Evolutionary conservation across 495 filamentous ascomycete genomes (phyloP).

Genomic region (Aspergillus saccharolyticus): DNA sequence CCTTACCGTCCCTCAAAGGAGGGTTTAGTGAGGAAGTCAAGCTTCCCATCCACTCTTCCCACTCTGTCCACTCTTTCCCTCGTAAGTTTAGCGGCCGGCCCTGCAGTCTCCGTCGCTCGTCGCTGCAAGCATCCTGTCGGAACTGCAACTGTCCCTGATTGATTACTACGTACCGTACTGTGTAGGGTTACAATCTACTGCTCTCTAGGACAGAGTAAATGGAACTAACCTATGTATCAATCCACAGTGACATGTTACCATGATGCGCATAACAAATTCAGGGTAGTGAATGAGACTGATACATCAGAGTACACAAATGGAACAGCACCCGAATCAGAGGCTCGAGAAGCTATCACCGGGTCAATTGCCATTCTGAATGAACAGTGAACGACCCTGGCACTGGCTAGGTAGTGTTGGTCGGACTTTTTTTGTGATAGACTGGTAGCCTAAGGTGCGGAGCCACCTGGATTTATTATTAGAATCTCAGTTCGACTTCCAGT

Average conservation of each 20-base stretch:
- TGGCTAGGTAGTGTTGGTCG: background rate
- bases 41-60: background rate
- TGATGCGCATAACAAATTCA: background rate
- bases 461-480: conserved; percentile 1
- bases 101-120: background rate
- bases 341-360: background rate
- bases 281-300: background rate
- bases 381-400: background rate
- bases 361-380: background rate
- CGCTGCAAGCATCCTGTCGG: background rate
- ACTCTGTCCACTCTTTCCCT: background rate
- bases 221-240: no score
- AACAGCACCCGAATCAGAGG: background rate
- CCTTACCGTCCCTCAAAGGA: background rate
- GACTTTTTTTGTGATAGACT: background rate
- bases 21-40: background rate
- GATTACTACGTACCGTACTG: background rate
- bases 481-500: background rate
- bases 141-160: background rate
- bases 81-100: conserved; percentile 4
- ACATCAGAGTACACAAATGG: background rate
- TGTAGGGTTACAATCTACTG: background rate
- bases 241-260: no score
- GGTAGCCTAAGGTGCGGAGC: background rate
- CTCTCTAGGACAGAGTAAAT: background rate